Evolutionary conservation across 257 asterid species (phyloP), one percentile per base, ranked within the genome.

Genomic region (Fraxinus excelsior): DNA sequence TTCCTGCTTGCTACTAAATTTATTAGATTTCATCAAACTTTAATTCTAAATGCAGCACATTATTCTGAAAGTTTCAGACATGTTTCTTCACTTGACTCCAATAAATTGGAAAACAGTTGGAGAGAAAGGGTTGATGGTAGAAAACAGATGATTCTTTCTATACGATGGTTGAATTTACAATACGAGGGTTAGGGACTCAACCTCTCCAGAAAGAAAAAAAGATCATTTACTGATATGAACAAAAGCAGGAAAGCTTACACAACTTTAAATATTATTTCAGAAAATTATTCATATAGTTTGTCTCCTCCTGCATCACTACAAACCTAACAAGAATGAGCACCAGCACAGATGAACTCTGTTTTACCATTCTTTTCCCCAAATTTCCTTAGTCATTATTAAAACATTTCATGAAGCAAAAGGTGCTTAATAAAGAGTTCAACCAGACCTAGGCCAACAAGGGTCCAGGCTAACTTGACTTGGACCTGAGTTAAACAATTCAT

Each of bases 361-460:
- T 53, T 53, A 53, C 23, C 26, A 11, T 53, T n/a, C 26, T 53
- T 53, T 53, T 53, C 64, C 28, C 25, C 26, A 0, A 53, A 19
- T 46, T 46, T 46, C 7, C 21, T 21, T 14, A 46, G 56, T 46
- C 64, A 53, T 19, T 7, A 19, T 53, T 53, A 7, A 53, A 18
- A 53, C 64, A 53, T 53, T 53, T 53, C 64, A 53, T 53, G 64
- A 53, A 53, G 64, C 64, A 53, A 53, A 2, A 53, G 64, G 64
- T 5, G 23, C 64, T 19, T n/a, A 53, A n/a, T 42, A 53, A 53
- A 26, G 26, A n/a, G 3, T 6, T 19, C 64, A 53, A 19, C 64
- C 26, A 53, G 64, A 19, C 28, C 64, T n/a, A 53, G 12, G 25
- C 64, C 64, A 26, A 5, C n/a, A 19, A 18, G 64, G 64, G 64